Evolutionary conservation across 78 protist genomes (phyloP), one percentile per base, ranked within the genome.

Genomic region (Reticulomyxa filosa): DNA sequence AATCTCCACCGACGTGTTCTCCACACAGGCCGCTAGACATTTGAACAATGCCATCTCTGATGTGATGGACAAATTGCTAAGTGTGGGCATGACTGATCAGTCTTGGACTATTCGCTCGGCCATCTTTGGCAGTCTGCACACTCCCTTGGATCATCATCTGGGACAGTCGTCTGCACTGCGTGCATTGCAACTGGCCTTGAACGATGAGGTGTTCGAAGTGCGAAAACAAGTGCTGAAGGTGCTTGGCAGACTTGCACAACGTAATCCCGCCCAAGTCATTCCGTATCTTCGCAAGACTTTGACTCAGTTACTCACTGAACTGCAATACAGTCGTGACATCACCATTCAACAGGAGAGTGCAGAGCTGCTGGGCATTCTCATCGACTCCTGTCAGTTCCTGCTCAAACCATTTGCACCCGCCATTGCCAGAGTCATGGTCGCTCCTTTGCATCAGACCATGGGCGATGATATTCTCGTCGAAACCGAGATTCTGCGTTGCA

Each of bases 211-310:
- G 7, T 59, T 59, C 38, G 6, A 10, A 26, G 37, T 29, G 77
- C 7, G 83, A 69, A n/a, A 6, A 27, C 32, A 46, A 72, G 71
- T 68, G 23, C 35, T 72, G 6, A 32, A 4, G 22, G 32, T 39
- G 20, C 34, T 73, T 13, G 64, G 67, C 42, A 77, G 96, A 2
- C 75, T 93, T 2, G 57, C 93, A 20, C 17, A 10, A n/a, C 56
- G 74, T 37, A 93, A 90, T 61, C 98, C 98, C 2, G 90, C 93
- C 34, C 62, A 78, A 38, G 89, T 85, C 25, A 36, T 88, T 80
- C 97, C 98, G 4, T 30, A 88, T 17, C 69, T 90, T 23, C 62
- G 98, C 38, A 79, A 83, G 77, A 73, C 81, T 1, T 75, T 93
- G 26, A 62, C 88, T 25, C 91, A 84, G 52, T 69, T 93, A 3